phyloP scores from a whole-genome alignment of 257 asterid species.

The Paraleonurus japonicus region DNA sequence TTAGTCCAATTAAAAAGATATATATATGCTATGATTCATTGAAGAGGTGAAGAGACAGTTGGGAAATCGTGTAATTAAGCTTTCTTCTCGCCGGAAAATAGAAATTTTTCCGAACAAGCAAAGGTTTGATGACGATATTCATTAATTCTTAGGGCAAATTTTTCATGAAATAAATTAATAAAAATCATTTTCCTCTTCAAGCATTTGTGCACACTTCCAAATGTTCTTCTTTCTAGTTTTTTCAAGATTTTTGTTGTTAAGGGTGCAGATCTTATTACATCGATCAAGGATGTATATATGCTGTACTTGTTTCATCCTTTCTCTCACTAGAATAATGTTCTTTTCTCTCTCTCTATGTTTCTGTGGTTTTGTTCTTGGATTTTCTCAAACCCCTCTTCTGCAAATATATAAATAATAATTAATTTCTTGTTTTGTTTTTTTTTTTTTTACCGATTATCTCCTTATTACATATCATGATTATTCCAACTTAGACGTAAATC shows the following conservation, averaged over 20 bases:
- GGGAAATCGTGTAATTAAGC: constrained; percentile 52
- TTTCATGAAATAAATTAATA: background rate
- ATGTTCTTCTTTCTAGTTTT: constrained; percentile 28
- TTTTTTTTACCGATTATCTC: too few species aligned
- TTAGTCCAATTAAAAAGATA: too few species aligned
- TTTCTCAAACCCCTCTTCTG: background rate
- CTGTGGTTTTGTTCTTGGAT: background rate
- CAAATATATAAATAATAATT: too few species aligned
- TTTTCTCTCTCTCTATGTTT: background rate
- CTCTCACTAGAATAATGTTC: background rate
- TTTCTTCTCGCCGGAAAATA: constrained; percentile 59
- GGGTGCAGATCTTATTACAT: constrained; percentile 29
- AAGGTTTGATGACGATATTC: constrained; percentile 35
- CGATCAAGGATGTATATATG: constrained; percentile 6
- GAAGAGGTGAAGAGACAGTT: constrained; percentile 37
- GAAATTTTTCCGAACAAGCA: constrained; percentile 53
- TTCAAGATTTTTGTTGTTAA: background rate
- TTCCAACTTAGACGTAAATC: too few species aligned
- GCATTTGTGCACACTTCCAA: constrained; percentile 43
- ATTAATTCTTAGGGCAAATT: background rate
- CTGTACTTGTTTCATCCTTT: too few species aligned
- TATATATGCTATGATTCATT: too few species aligned
- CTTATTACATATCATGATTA: background rate
- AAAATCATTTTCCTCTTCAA: constrained; percentile 32
- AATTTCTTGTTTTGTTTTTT: too few species aligned